These are phyloP conservation scores for Cladorrhinum samala DNA, from an alignment of 495 filamentous ascomycete genomes.

Conservation along the genomic window DNA sequence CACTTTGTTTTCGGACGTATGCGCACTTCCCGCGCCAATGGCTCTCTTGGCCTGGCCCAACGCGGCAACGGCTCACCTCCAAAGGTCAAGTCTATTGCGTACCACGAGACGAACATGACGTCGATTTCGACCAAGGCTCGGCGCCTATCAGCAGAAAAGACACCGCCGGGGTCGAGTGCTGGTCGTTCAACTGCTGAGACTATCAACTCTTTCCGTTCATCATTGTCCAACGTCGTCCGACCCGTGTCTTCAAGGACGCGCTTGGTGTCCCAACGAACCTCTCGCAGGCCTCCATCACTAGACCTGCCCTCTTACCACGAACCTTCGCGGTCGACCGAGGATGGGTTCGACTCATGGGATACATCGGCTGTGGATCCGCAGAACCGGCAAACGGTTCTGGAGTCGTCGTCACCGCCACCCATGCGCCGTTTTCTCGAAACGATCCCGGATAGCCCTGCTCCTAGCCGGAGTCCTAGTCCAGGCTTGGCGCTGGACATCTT, in stretches of 20 bases:
- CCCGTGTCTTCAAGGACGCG: conserved; percentile 47
- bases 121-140: conserved; percentile 23
- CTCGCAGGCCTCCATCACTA: conserved; percentile 30
- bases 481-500: conserved; percentile 39
- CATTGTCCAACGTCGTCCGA: conserved; percentile 44
- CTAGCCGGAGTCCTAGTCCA: conserved; percentile 45
- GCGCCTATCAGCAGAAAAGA: conserved; percentile 22
- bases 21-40: conserved; percentile 16
- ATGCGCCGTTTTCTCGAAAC: conserved; percentile 48
- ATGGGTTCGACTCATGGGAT: conserved; percentile 66
- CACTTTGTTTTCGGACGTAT: conserved; percentile 29
- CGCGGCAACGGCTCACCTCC: conserved; percentile 20
- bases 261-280: conserved; percentile 29
- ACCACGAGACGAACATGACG: conserved; percentile 35
- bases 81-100: conserved; percentile 42
- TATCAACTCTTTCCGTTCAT: conserved; percentile 48
- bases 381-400: conserved; percentile 48
- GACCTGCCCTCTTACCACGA: conserved; percentile 32
- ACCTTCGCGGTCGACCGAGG: conserved; percentile 26
- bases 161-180: conserved; percentile 33
- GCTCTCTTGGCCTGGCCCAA: conserved; percentile 25
- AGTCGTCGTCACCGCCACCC: conserved; percentile 37
- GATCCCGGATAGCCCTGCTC: conserved; percentile 53
- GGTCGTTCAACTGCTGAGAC: conserved; percentile 43
- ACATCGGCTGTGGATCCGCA: conserved; percentile 56